Percentiles rank a stretch among this genome's conserved stretches.
Evolutionary conservation across 495 filamentous ascomycete genomes (phyloP).

Genomic region (Hyaloscypha variabilis): DNA sequence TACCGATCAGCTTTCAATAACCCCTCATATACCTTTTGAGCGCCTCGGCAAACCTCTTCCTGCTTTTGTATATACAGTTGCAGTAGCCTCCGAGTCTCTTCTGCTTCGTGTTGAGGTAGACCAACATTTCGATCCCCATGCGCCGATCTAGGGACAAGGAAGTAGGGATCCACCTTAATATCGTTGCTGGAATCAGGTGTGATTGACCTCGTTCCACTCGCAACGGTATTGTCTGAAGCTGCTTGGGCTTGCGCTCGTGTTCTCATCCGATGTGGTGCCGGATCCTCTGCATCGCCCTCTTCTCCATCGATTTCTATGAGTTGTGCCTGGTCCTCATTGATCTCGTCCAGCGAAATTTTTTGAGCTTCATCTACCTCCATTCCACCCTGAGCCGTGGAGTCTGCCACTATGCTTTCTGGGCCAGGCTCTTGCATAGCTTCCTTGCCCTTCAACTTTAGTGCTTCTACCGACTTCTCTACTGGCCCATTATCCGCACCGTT

Average conservation of each 20-base stretch:
- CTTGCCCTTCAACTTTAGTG: background rate
- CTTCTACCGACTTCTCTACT: background rate
- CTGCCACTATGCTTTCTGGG: conserved; percentile 1
- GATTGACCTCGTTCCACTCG: conserved; percentile 43
- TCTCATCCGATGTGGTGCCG: conserved; percentile 64
- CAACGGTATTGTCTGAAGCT: conserved; percentile 36
- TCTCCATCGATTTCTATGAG: conserved; percentile 19
- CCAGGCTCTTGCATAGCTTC: background rate
- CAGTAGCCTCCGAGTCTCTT: conserved; percentile 82
- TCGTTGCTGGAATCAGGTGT: conserved; percentile 50
- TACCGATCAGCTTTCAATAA: conserved; percentile 77
- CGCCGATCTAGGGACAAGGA: conserved; percentile 69
- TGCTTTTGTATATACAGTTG: conserved; percentile 92
- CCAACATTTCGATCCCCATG: conserved; percentile 79
- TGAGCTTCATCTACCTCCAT: conserved; percentile 14
- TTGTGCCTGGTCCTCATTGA: conserved; percentile 26
- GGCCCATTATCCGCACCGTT: background rate
- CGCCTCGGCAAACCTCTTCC: conserved; percentile 87
- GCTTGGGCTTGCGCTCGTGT: conserved; percentile 68
- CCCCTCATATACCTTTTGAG: conserved; percentile 72
- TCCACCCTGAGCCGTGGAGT: background rate
- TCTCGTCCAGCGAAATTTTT: conserved; percentile 12
- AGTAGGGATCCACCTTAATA: conserved; percentile 78
- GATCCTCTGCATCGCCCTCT: conserved; percentile 33
- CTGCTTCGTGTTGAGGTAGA: conserved; percentile 79